These are phyloP conservation scores for Neurospora sp. DNA, from an alignment of 495 filamentous ascomycete species.

Conservation along the genomic window DNA sequence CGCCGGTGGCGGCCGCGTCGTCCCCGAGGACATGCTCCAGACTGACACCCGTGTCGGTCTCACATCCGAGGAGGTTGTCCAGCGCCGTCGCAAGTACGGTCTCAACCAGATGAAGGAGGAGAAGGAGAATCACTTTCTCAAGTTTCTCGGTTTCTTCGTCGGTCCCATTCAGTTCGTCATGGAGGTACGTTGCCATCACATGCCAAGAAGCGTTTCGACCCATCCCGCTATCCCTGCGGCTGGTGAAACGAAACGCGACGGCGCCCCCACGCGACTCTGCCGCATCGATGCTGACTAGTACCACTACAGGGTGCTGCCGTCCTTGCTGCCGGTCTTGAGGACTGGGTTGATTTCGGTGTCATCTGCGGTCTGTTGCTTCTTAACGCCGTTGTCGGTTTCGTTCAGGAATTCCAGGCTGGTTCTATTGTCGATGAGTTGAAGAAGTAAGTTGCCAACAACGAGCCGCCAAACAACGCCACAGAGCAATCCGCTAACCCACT, in stretches of 20 bases:
- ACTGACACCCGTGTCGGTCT: constrained; percentile 65
- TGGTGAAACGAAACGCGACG: constrained; percentile 20
- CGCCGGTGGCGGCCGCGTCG: constrained; percentile 41
- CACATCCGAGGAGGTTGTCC: constrained; percentile 54
- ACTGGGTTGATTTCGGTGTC: constrained; percentile 77
- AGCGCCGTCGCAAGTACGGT: constrained; percentile 69
- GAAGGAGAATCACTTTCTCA: constrained; percentile 72
- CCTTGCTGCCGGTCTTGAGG: constrained; percentile 62
- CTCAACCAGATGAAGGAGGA: constrained; percentile 84
- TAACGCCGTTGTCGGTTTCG: constrained; percentile 78
- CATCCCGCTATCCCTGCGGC: neutral
- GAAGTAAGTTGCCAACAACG: constrained; percentile 33
- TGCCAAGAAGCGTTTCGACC: constrained; percentile 3
- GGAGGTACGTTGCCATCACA: constrained; percentile 50
- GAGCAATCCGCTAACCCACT: constrained; percentile 6
- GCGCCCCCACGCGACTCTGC: constrained; percentile 10
- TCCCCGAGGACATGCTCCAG: constrained; percentile 54
- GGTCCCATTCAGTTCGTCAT: constrained; percentile 92
- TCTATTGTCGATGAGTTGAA: constrained; percentile 88
- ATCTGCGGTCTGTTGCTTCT: constrained; percentile 64
- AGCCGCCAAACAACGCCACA: neutral
- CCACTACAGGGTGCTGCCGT: constrained; percentile 23
- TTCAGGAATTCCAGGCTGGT: constrained; percentile 82
- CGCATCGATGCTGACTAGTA: constrained; percentile 14
- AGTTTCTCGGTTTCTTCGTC: constrained; percentile 77